Percentiles rank a stretch among this genome's conserved stretches.
phyloP scores from a whole-genome alignment of 108 stramenopile genomes.

The Skeletonema menzelii region DNA sequence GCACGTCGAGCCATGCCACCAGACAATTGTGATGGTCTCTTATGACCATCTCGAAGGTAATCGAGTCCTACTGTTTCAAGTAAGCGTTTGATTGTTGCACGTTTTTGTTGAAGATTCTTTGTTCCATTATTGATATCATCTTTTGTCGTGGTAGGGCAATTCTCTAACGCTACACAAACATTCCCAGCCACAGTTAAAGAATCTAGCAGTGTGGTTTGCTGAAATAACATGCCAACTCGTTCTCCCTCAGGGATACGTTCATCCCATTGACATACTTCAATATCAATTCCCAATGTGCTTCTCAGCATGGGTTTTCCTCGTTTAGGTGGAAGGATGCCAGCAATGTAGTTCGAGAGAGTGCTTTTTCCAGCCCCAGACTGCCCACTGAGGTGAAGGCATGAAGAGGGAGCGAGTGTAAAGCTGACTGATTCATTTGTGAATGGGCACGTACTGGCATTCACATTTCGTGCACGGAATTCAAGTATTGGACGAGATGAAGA shows the following conservation, averaged over 20 bases:
- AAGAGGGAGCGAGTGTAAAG: conserved; percentile 55
- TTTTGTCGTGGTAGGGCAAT: conserved; percentile 32
- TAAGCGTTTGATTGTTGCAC: conserved; percentile 54
- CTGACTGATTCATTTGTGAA: conserved; percentile 56
- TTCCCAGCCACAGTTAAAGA: conserved; percentile 80
- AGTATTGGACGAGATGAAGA: conserved; percentile 16
- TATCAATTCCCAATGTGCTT: conserved; percentile 45
- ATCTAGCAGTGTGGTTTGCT: conserved; percentile 82
- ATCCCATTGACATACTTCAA: conserved; percentile 55
- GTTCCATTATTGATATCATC: neutral
- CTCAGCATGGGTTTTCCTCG: conserved; percentile 24
- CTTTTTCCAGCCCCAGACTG: conserved; percentile 71
- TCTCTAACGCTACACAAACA: conserved; percentile 61
- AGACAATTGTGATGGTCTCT: conserved; percentile 66
- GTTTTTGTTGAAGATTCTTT: conserved; percentile 11
- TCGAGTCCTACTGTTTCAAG: conserved; percentile 76
- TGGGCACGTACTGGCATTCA: conserved; percentile 52
- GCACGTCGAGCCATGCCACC: conserved; percentile 88
- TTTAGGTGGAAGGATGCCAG: conserved; percentile 39
- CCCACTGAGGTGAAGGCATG: conserved; percentile 63
- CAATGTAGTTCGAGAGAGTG: conserved; percentile 65
- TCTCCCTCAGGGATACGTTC: conserved; percentile 46
- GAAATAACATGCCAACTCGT: conserved; percentile 78
- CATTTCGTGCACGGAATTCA: conserved; percentile 35
- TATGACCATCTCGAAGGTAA: conserved; percentile 66